Base-by-base conservation (phyloP, 192 early-diverging fungal species). In the Podila epicladia region DNA sequence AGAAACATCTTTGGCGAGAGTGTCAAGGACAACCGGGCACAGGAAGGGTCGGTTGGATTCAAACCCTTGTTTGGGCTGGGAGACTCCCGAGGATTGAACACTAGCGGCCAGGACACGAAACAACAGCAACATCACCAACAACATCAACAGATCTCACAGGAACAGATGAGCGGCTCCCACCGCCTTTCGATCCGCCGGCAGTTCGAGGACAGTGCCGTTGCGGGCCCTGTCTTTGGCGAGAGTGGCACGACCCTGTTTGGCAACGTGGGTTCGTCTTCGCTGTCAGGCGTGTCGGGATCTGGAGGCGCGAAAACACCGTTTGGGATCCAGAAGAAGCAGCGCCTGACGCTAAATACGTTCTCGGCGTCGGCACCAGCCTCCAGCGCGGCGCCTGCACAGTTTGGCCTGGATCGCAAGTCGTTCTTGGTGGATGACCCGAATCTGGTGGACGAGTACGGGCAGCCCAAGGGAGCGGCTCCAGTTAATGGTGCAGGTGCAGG, bases 41-140 rank as follows among this genome's bases (percentile, higher is more conserved):
- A 32, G 20, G 69, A 71, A 9, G 32, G 19, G 20, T 71, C 69
- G 6, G 69, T 76, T n/a, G 74, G 74, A 22, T 76, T 76, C 68
- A 61, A 67, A 1, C 74, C 74, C 17, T 37, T 76, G 29, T 76
- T 76, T 65, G 68, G 74, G 11, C 53, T 59, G 15, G 60, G 50
- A 9, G 74, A 76, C 31, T 69, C 67, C 5, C 41, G 69, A 15
- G 75, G 75, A 5, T 24, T 78, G 29, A 57, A 49, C 41, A 48
- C 12, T 55, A 26, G 6, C 50, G 59, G 58, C 15, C 59, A 53
- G 26, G 59, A 58, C 28, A 62, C 58, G 4, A 24, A 38, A 17
- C 60, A 57, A 22, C 50, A 63, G 6, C 22, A 33, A 61, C 28
- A 26, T 26, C 53, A 55, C 5, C 65, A 61, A 24, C 66, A 67